Evolutionary conservation across 768 basidiomycete genomes (phyloP), one percentile per base, ranked within the genome.

Genomic region (Boletellus ananiceps): DNA sequence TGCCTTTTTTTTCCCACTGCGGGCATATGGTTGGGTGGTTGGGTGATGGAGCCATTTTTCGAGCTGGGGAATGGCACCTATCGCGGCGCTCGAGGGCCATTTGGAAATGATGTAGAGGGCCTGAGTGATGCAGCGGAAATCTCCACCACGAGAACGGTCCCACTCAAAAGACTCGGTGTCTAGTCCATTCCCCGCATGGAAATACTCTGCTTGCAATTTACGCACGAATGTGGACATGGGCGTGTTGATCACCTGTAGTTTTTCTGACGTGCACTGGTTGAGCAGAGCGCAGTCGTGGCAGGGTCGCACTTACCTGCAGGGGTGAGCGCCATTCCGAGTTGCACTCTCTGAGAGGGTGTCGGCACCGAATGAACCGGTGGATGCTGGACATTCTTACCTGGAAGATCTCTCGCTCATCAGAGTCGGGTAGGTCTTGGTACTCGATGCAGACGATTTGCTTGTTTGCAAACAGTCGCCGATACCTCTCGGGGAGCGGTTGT

Each of bases 251-350:
- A 86, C 86, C 59, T 86, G 82, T 11, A 90, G 69, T 61, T 83
- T 84, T 60, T 89, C 87, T 76, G 64, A 19, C 40, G 18, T 9
- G 32, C 5, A 44, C 11, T 4, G 14, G 43, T 35, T 31, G 45
- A 38, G 38, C n/a, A 34, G 39, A 15, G 29, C 3, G 0, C 15
- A 47, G 27, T 21, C 18, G 5, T 15, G 8, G 14, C 7, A 8
- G 16, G 11, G 34, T 12, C 3, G 3, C 0, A 60, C 71, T 31
- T 49, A 78, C 81, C 83, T 54, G 84, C 81, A 4, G 83, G 82
- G 0, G 85, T 88, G 27, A 88, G 70, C 0, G 87, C 85, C 75
- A 89, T 83, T 7, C 87, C 87, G 3, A 86, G 72, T 65, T 88
- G 87, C 7, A 89, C 87, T 42, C 87, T 75, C 84, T 89, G 41